These are phyloP conservation scores for Fusarium anguioides DNA, from an alignment of 2,329 filamentous ascomycete species.

Conservation along the genomic window DNA sequence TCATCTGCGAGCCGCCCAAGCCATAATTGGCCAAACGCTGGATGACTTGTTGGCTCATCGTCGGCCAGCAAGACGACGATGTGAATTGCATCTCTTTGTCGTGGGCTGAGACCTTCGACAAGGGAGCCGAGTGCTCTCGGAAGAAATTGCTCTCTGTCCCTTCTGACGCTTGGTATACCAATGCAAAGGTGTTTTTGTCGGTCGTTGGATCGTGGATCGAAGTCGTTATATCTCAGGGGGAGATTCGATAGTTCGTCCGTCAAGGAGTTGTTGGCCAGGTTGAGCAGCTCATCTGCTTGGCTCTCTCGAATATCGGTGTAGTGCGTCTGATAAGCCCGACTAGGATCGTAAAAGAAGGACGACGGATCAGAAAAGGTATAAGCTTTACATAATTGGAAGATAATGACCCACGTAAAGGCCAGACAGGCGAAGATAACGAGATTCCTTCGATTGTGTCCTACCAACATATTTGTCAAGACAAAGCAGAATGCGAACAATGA, in stretches of 20 bases:
- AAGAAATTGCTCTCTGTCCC: slow-evolving; percentile 44
- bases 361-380: slow-evolving; percentile 43
- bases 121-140: slow-evolving; percentile 45
- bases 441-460: neutral
- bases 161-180: slow-evolving; percentile 46
- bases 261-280: neutral
- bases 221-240: neutral
- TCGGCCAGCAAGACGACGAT: slow-evolving; percentile 48
- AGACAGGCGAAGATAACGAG: neutral
- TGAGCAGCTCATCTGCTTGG: slow-evolving; percentile 41
- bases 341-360: slow-evolving; percentile 42
- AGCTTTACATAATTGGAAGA: slow-evolving; percentile 38
- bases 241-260: neutral
- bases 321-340: slow-evolving; percentile 38
- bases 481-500: no score
- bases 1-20: slow-evolving; percentile 46
- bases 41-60: slow-evolving; percentile 39
- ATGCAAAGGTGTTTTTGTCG: slow-evolving; percentile 31
- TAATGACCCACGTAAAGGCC: slow-evolving; percentile 27
- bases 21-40: slow-evolving; percentile 47
- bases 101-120: slow-evolving; percentile 42
- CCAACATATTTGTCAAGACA: neutral
- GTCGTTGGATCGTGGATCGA: no score
- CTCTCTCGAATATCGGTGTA: slow-evolving; percentile 41
- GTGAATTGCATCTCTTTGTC: slow-evolving; percentile 44